These are phyloP conservation scores for Vaccinium myrtillus DNA, from an alignment of 148 eudicot genomes.

Conservation along the genomic window DNA sequence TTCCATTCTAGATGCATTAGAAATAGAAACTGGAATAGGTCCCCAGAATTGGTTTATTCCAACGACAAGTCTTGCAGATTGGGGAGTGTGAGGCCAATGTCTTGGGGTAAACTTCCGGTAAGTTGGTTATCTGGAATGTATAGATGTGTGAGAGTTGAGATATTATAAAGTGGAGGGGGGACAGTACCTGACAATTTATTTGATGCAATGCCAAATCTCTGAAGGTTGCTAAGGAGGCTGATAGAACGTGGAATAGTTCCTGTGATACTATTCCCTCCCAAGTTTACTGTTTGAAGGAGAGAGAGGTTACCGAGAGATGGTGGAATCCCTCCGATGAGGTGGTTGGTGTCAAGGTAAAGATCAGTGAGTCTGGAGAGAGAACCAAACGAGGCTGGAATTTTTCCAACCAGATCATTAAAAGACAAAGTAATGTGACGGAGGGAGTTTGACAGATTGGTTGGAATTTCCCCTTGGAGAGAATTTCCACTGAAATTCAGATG, in stretches of 20 bases:
- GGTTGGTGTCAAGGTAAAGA: rapidly evolving
- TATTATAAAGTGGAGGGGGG: neutral
- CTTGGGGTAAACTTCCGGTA: no score
- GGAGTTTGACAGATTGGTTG: neutral
- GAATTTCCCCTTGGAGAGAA: constrained; percentile 11
- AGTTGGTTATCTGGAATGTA: no score
- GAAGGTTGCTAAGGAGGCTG: neutral
- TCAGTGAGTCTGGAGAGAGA: neutral
- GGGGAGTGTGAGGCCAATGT: neutral
- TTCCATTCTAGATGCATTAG: neutral
- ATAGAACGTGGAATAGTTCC: neutral
- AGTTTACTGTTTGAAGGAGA: neutral
- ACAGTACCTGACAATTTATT: neutral
- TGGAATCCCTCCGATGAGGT: neutral
- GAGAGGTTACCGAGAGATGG: neutral
- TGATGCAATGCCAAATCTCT: neutral
- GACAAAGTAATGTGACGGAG: neutral
- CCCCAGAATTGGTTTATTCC: neutral
- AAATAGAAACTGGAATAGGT: neutral
- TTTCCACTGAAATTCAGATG: neutral
- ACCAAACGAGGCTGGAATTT: neutral
- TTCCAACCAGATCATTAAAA: neutral
- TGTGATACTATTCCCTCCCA: neutral
- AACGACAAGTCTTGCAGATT: neutral
- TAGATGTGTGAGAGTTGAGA: no score